Evolutionary conservation across 495 filamentous ascomycete genomes (phyloP), one percentile per base, ranked within the genome.

Genomic region (Umbilicaria muhlenbergii): DNA sequence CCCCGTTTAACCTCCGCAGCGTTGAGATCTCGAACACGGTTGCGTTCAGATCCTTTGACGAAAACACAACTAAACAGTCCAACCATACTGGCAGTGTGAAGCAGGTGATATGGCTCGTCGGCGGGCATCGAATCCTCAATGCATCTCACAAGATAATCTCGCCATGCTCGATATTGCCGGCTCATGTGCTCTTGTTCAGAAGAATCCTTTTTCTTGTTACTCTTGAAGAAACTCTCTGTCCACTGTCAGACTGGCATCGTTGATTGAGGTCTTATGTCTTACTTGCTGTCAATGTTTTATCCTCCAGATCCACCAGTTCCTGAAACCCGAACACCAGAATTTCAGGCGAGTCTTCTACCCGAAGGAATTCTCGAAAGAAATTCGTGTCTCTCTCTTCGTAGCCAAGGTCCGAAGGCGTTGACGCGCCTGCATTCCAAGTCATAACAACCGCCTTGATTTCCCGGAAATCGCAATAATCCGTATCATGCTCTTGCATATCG

Each of bases 291-390:
- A 91, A 79, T 50, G 83, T 92, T 66, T 94, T 98, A 58, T 96
- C 86, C 55, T 98, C 91, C 12, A 98, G 65, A 53, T 98, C 92
- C 11, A 98, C 89, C 8, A 98, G 69, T 58, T 98, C 91, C 57
- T 98, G 91, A 58, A 98, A 98, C 10, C 91, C 91, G 70, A 96
- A 98, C 3, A 98, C 75, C 5, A 98, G 65, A 39, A 98, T 81
- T 51, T 96, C 91, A 0, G 91, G 86, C 8, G 80, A 77, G 40
- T 80, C 69, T 43, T 81, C 78, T 28, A 66, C 71, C 46, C 77
- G 67, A 34, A 94, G 65, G 0, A 91, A 69, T 43, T 84, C 69
- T 50, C 75, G 73, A 45, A 96, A 78, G 58, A 96, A 94, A 28
- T 69, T 65, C 5, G 69, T 69, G 50, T 89, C 82, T 18, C 67